Evolutionary conservation across 805 yeast species (phyloP).

Genomic region (Metschnikowia reukaufii): DNA sequence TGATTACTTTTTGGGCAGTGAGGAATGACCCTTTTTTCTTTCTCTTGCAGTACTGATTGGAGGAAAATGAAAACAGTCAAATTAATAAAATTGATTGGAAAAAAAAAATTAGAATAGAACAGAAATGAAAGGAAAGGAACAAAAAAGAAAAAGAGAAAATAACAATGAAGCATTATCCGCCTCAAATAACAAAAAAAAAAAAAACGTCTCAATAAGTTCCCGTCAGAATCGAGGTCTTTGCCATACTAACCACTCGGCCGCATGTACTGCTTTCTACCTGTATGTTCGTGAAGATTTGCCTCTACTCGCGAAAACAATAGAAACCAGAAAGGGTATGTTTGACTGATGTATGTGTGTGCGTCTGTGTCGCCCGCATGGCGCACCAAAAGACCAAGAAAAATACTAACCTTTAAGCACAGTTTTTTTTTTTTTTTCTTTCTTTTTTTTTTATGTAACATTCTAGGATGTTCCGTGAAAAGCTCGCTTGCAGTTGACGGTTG

Average conservation of each 20-base stretch:
- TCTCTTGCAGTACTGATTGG: not conserved
- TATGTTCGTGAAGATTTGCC: constrained; percentile 9
- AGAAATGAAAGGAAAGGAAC: not conserved
- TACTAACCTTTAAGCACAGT: not conserved
- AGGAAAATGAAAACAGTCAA: not conserved
- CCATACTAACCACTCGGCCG: constrained; percentile 1
- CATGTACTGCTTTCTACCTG: not conserved
- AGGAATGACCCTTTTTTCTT: not conserved
- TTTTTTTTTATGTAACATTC: no score
- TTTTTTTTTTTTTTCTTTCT: not conserved
- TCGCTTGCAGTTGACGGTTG: constrained; percentile 9
- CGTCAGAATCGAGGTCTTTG: not conserved
- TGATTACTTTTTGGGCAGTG: not conserved
- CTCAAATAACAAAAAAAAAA: constrained; percentile 4
- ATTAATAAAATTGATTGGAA: not conserved
- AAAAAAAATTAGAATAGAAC: not conserved
- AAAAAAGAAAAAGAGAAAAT: not conserved
- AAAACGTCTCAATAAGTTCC: not conserved
- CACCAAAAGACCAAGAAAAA: constrained; percentile 1
- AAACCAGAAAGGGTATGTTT: not conserved
- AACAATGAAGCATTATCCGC: constrained; percentile 1
- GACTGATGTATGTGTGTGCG: not conserved
- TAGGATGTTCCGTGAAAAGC: not conserved
- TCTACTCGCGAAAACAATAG: constrained; percentile 5
- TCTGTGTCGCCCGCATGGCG: constrained; percentile 5